These are phyloP conservation scores for Carex sylvatica DNA, from an alignment of 202 grass and related monocot genomes.

Conservation along the genomic window DNA sequence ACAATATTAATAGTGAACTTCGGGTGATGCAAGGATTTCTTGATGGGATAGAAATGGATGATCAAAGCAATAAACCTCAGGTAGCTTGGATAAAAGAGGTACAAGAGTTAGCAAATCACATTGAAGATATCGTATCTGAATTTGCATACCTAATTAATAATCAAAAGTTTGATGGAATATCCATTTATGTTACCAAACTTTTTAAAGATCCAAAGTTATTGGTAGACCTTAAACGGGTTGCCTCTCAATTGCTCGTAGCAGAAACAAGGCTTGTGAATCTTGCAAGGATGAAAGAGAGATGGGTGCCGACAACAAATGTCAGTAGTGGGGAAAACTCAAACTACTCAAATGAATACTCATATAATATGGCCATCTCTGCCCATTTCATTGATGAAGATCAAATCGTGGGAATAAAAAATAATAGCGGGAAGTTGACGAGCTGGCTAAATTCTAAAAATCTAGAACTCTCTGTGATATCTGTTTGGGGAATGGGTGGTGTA, in stretches of 20 bases:
- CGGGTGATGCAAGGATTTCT: too few relatives aligned
- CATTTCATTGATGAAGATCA: constrained; percentile 34
- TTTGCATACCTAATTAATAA: neutral
- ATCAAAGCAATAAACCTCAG: too few relatives aligned
- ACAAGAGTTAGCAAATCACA: too few relatives aligned
- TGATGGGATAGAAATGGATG: too few relatives aligned
- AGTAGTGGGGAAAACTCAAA: neutral
- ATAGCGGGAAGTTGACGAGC: neutral
- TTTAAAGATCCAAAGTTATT: constrained; percentile 1
- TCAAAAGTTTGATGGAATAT: neutral
- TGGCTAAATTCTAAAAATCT: constrained; percentile 17
- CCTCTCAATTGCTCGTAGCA: neutral
- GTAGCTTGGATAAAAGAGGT: too few relatives aligned
- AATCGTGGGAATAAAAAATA: constrained; percentile 33
- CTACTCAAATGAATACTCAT: neutral
- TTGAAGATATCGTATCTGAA: too few relatives aligned
- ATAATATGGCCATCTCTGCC: constrained; percentile 15
- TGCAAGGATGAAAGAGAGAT: constrained; percentile 23
- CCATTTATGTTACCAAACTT: neutral
- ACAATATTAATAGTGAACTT: too few relatives aligned
- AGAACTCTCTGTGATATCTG: constrained; percentile 6
- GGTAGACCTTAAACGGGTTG: constrained; percentile 1
- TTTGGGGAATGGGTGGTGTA: constrained; percentile 37
- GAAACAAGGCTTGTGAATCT: constrained; percentile 29
- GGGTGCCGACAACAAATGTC: neutral